Percentiles rank a stretch among this genome's conserved stretches.
These are phyloP conservation scores for Xylaria sp. DNA, from an alignment of 495 filamentous ascomycete species.

Conservation along the genomic window DNA sequence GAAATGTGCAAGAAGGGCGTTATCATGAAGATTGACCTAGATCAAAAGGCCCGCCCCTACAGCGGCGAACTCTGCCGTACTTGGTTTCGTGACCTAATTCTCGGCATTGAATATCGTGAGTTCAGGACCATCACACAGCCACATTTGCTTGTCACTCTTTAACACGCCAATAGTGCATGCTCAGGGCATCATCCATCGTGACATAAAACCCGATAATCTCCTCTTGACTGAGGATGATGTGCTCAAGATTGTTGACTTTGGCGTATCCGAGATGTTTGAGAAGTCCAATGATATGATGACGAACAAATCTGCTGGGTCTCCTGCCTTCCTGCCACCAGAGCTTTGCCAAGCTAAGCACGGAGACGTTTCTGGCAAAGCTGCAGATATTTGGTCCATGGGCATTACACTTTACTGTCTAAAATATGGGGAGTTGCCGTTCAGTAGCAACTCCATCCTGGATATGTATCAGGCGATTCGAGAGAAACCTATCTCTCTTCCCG, in stretches of 20 bases:
- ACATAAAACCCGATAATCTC: slow-evolving; percentile 98
- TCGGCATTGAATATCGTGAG: slow-evolving; percentile 92
- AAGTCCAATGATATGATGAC: slow-evolving; percentile 90
- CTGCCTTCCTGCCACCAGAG: slow-evolving; percentile 94
- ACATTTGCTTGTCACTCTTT: slow-evolving; percentile 19
- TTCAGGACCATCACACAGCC: slow-evolving; percentile 28
- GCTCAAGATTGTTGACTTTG: slow-evolving; percentile 97
- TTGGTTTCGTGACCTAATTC: slow-evolving; percentile 94
- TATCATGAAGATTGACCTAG: slow-evolving; percentile 94
- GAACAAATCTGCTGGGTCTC: slow-evolving; percentile 91
- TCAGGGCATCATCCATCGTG: slow-evolving; percentile 93
- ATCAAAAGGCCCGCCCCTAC: slow-evolving; percentile 83
- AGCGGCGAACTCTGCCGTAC: slow-evolving; percentile 80
- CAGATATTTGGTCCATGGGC: slow-evolving; percentile 99
- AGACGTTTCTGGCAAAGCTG: slow-evolving; percentile 84
- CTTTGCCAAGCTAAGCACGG: slow-evolving; percentile 89
- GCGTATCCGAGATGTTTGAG: slow-evolving; percentile 97
- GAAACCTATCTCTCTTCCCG: slow-evolving; percentile 59
- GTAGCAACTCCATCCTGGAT: slow-evolving; percentile 76
- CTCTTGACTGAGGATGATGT: slow-evolving; percentile 89
- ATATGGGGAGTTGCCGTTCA: slow-evolving; percentile 88
- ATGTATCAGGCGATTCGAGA: slow-evolving; percentile 87
- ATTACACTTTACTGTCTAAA: slow-evolving; percentile 91
- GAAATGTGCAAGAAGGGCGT: slow-evolving; percentile 99
- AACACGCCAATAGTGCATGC: slow-evolving; percentile 69